These are phyloP conservation scores for Colletotrichum gloeosporioides DNA, from an alignment of 2,329 filamentous ascomycete species.

Conservation along the genomic window DNA sequence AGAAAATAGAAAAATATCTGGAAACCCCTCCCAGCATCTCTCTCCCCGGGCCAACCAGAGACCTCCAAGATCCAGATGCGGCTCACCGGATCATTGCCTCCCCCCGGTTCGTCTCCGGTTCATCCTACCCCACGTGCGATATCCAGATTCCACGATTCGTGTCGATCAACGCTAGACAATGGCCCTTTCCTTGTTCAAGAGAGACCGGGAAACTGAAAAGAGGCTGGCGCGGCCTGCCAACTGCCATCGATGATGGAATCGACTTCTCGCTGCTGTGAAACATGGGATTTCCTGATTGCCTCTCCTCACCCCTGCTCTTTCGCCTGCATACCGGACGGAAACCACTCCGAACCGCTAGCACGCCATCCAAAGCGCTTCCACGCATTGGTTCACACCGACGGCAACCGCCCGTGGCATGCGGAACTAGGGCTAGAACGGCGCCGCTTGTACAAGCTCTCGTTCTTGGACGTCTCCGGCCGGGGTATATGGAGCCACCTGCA, in stretches of 20 bases:
- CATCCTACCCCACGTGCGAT: slow-evolving; percentile 11
- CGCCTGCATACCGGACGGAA: background rate
- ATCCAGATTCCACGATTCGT: slow-evolving; percentile 11
- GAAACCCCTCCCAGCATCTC: background rate
- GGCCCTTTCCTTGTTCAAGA: background rate
- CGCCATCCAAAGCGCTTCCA: background rate
- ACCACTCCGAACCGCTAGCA: background rate
- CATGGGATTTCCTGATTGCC: slow-evolving; percentile 18
- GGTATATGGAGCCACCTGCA: background rate
- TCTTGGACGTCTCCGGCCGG: slow-evolving; percentile 5
- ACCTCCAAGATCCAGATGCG: background rate
- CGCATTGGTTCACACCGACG: background rate
- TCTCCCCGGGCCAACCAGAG: background rate
- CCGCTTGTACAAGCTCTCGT: background rate
- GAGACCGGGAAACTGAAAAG: background rate
- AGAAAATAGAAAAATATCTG: background rate
- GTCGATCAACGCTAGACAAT: slow-evolving; percentile 2
- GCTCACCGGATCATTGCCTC: slow-evolving; percentile 2
- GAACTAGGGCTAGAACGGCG: background rate
- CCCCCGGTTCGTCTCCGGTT: background rate
- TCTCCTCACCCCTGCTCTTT: background rate
- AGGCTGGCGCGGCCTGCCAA: background rate
- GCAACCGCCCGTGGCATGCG: slow-evolving; percentile 6
- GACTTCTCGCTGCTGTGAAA: slow-evolving; percentile 16
- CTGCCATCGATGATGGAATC: slow-evolving; percentile 18